Conservation (phyloP, 441 rosid genomes). For the Gossypium trilobum region DNA sequence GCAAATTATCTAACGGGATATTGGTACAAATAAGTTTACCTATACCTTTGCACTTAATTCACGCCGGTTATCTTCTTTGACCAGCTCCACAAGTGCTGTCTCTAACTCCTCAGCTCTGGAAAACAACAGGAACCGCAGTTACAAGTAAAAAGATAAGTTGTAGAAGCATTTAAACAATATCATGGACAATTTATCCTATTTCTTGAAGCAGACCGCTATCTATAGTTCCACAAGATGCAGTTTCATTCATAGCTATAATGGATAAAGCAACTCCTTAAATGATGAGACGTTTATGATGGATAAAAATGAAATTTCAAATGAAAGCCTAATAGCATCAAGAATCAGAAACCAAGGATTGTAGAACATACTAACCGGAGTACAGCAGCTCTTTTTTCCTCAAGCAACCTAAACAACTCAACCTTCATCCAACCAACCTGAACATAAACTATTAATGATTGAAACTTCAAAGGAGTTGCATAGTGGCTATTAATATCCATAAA, state of each 20-base stretch:
- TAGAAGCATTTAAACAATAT: constrained; percentile 1
- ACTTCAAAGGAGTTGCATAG: constrained; percentile 32
- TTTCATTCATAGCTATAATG: background rate
- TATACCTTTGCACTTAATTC: constrained; percentile 53
- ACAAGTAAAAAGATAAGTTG: background rate
- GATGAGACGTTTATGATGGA: background rate
- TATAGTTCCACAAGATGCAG: constrained; percentile 1
- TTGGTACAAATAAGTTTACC: constrained; percentile 7
- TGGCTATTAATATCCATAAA: constrained; percentile 7
- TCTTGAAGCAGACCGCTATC: constrained; percentile 5
- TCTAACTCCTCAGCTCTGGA: constrained; percentile 68
- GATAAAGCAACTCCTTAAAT: background rate
- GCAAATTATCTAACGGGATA: background rate
- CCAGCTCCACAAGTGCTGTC: constrained; percentile 66
- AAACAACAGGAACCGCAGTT: constrained; percentile 13
- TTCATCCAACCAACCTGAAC: constrained; percentile 63
- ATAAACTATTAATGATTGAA: constrained; percentile 46
- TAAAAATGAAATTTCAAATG: background rate
- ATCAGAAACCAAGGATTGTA: constrained; percentile 12
- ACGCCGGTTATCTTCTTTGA: constrained; percentile 55
- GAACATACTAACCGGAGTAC: constrained; percentile 41
- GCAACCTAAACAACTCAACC: constrained; percentile 54
- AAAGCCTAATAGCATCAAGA: background rate
- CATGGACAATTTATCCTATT: constrained; percentile 7
- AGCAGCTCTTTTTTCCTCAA: constrained; percentile 64